These are phyloP conservation scores for Trichoderma sp. DNA, from an alignment of 2,329 filamentous ascomycete genomes.

Conservation along the genomic window DNA sequence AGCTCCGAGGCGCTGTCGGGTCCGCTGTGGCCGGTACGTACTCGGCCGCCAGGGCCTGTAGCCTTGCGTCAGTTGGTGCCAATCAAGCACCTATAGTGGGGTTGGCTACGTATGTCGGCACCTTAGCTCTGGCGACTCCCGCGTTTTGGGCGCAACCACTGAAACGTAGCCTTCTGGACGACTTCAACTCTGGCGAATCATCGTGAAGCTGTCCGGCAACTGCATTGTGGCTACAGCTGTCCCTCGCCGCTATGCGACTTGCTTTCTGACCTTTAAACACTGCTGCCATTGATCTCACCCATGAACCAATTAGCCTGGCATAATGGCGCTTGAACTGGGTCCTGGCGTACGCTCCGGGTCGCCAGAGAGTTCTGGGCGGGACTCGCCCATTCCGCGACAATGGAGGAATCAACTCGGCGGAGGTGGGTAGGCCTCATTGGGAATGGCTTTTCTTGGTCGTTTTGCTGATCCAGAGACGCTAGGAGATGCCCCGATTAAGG, in stretches of 20 bases:
- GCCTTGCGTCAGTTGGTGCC: constrained; percentile 14
- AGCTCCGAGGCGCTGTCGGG: background rate
- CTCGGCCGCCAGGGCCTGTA: background rate
- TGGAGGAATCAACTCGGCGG: constrained; percentile 76
- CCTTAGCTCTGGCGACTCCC: background rate
- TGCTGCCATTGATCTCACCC: constrained; percentile 12
- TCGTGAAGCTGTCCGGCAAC: constrained; percentile 11
- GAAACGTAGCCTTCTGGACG: constrained; percentile 26
- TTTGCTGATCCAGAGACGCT: constrained; percentile 9
- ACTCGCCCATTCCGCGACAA: constrained; percentile 72
- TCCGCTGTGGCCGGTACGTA: constrained; percentile 3
- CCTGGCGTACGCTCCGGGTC: constrained; percentile 63
- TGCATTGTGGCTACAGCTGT: constrained; percentile 2
- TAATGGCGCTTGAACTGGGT: constrained; percentile 66
- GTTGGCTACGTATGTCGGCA: constrained; percentile 4
- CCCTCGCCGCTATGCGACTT: constrained; percentile 22
- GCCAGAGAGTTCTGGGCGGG: constrained; percentile 81
- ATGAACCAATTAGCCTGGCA: constrained; percentile 33
- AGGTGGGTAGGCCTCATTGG: constrained; percentile 55
- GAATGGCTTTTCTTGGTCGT: background rate
- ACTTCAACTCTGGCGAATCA: constrained; percentile 15
- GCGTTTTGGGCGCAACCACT: constrained; percentile 13
- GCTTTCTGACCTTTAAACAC: constrained; percentile 2
- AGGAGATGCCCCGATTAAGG: constrained; percentile 61
- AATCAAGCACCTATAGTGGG: constrained; percentile 23